Percentiles rank a stretch among this genome's conserved stretches.
phyloP scores from a whole-genome alignment of 1,139 yeast species.

The Diutina rugosa region DNA sequence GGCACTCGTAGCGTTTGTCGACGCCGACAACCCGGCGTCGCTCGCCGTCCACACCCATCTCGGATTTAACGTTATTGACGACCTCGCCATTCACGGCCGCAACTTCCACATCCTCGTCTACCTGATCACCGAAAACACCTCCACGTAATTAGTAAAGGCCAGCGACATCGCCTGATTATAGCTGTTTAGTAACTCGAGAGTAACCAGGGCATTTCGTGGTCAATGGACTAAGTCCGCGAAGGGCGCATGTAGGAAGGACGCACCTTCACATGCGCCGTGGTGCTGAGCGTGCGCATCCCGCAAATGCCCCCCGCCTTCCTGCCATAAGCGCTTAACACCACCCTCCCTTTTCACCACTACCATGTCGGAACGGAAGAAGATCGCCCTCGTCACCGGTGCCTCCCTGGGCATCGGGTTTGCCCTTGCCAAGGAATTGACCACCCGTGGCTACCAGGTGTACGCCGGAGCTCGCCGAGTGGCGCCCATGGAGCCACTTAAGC shows the following conservation, averaged over 20 bases:
- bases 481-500: slow-evolving; percentile 42
- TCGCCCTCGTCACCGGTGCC: slow-evolving; percentile 64
- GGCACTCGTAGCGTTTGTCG: background rate
- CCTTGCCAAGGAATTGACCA: slow-evolving; percentile 51
- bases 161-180: too few species aligned
- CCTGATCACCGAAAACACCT: background rate
- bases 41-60: background rate
- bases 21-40: background rate
- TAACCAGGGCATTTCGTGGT: too few species aligned
- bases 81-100: background rate
- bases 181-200: too few species aligned
- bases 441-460: slow-evolving; percentile 50
- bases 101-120: background rate
- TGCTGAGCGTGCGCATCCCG: background rate
- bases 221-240: too few species aligned
- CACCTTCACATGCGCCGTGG: too few species aligned
- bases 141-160: too few species aligned
- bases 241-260: too few species aligned
- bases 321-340: too few species aligned
- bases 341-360: background rate
- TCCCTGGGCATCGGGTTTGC: slow-evolving; percentile 74
- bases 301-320: background rate
- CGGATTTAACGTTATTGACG: background rate
- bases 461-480: slow-evolving; percentile 64
- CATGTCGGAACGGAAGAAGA: slow-evolving; percentile 9